Evolutionary conservation across 148 eudicot genomes (phyloP), one percentile per base, ranked within the genome.

Genomic region (Rhododendron henanense): DNA sequence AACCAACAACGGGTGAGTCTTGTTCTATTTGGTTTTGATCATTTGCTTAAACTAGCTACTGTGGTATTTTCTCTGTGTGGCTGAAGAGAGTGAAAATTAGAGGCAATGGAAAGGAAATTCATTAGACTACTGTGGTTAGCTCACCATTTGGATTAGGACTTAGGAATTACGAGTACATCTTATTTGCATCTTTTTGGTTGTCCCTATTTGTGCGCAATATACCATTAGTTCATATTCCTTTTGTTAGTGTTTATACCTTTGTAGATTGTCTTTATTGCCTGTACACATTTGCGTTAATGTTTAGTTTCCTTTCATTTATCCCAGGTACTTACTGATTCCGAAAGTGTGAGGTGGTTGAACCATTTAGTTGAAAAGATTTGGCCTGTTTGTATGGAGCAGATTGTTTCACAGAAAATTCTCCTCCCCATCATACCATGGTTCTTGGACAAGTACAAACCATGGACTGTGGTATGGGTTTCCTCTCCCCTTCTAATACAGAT

Each of bases 401-500:
- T 97, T 74, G 92, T 95, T 78, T 97, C 99, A 13, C 98, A 95
- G 93, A 93, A 91, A 85, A 93, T 97, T 39, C 94, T 95, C 63
- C 95, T 95, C 79, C 94, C 96, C 28, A 93, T 97, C 35, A 85
- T 97, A 44, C 99, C 99, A 14, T 97, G 99, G 99, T 95, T 97
- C 91, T 82, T 97, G 88, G 87, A 93, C 83, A 97, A 97, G 91
- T 97, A 95, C 92, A 97, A 97, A 85, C 99, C 99, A 31, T 95
- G 98, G 98, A 94, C 97, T 65, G 98, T 91, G 87, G 98, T 95
- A 95, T 89, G 94, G 59, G 35, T 87, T 51, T 85, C 21, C 50
- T 25, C 50, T 59, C 16, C 73, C 23, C 39, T 25, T 37, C 3
- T 15, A 18, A 57, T 7, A 31, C 76, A 69, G 3, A 25, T 63